Evolutionary conservation across 331 rosid genomes (phyloP), one percentile per base, ranked within the genome.

Genomic region (Prunus yedoensis): DNA sequence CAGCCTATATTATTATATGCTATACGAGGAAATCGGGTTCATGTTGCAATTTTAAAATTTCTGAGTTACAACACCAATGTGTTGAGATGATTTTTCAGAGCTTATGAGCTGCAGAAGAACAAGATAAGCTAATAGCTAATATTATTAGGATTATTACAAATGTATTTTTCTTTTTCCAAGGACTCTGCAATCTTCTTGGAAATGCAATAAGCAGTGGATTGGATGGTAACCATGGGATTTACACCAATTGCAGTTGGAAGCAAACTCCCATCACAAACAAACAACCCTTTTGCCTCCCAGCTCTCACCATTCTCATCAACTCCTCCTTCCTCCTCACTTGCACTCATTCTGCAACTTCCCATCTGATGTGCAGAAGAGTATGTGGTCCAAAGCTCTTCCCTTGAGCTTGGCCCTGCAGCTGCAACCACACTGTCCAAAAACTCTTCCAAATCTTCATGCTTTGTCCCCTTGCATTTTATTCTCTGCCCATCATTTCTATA

Each of bases 261-360:
- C 83, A 94, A 82, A 45, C 98, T 94, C 43, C 87, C 97, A 80
- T 94, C 98, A 76, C 98, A 91, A 4, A 86, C 95, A 79, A 74
- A 91, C 80, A 94, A 78, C 3, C 96, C 92, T 79, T 86, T 74
- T 66, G 97, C 98, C 81, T 94, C 98, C 97, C 96, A 94, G 45
- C 96, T 85, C 66, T 90, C 93, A 30, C 96, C 98, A 62, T 86
- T 89, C 73, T 82, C 91, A 79, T 94, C 91, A 46, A 94, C 80
- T 51, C 89, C 98, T 35, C 97, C 96, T 41, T 83, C 90, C 68
- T 83, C 81, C 76, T 86, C 87, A 35, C 64, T 86, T 3, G 83
- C 79, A 4, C 97, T 91, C 90, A 92, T 88, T 35, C 87, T 86
- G 68, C 96, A 92, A 74, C 87, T 89, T 73, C 94, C 76, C 94